These are phyloP conservation scores for Parathielavia appendiculata DNA, from an alignment of 495 filamentous ascomycete species.

Conservation along the genomic window DNA sequence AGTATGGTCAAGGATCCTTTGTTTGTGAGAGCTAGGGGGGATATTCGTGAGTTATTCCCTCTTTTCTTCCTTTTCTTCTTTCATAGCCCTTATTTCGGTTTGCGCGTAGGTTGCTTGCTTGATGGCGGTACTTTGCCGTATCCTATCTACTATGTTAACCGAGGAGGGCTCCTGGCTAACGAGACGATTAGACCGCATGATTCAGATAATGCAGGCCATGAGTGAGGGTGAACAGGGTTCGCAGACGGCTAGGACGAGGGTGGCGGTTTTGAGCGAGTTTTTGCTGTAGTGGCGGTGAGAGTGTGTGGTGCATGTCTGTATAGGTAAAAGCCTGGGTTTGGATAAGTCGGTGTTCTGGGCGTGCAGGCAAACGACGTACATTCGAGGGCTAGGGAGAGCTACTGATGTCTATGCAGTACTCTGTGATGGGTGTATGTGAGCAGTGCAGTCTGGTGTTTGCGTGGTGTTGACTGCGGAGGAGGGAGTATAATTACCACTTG, in stretches of 20 bases:
- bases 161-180: not conserved
- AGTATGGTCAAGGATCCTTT: constrained; percentile 45
- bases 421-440: too few relatives aligned
- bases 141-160: not conserved
- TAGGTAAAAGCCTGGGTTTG: too few relatives aligned
- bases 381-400: too few relatives aligned
- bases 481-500: too few relatives aligned
- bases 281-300: constrained; percentile 20
- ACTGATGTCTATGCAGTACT: too few relatives aligned
- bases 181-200: constrained; percentile 44
- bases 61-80: not conserved
- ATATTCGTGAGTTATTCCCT: constrained; percentile 46
- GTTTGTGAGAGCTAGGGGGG: constrained; percentile 50
- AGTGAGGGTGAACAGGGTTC: constrained; percentile 48
- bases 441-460: too few relatives aligned
- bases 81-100: not conserved
- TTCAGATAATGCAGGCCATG: constrained; percentile 53
- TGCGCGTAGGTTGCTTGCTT: not conserved
- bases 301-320: too few relatives aligned
- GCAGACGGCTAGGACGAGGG: constrained; percentile 51
- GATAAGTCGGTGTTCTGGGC: too few relatives aligned
- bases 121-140: not conserved
- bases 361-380: too few relatives aligned
- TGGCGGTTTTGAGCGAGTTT: constrained; percentile 52
- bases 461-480: too few relatives aligned